Evolutionary conservation across 495 filamentous ascomycete genomes (phyloP).

Genomic region (Annulohypoxylon moriforme): DNA sequence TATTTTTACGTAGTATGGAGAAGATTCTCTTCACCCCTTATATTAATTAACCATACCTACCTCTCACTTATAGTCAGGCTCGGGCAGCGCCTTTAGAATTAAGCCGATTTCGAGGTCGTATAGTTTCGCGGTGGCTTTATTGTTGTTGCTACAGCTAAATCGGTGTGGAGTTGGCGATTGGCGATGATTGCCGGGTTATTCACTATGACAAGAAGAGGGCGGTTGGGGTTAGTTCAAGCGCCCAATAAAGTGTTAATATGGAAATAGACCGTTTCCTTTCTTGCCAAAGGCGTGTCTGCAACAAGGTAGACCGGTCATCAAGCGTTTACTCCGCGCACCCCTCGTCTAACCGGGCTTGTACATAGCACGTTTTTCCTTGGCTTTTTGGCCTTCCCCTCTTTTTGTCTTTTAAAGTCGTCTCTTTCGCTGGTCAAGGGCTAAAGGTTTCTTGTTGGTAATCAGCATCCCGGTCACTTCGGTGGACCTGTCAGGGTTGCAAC

Average conservation of each 20-base stretch:
- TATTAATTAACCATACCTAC: constrained; percentile 38
- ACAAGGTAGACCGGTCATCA: constrained; percentile 20
- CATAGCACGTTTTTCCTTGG: constrained; percentile 36
- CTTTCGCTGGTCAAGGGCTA: constrained; percentile 42
- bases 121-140: constrained; percentile 16
- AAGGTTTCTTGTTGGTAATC: constrained; percentile 52
- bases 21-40: constrained; percentile 33
- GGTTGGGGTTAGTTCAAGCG: constrained; percentile 46
- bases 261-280: constrained; percentile 45
- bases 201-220: constrained; percentile 28
- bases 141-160: constrained; percentile 17
- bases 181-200: constrained; percentile 50
- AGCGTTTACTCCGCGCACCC: constrained; percentile 34
- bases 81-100: constrained; percentile 39
- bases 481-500: constrained; percentile 45
- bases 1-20: constrained; percentile 38
- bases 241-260: constrained; percentile 53
- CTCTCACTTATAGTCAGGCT: constrained; percentile 22
- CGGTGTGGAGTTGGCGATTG: constrained; percentile 21
- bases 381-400: constrained; percentile 40
- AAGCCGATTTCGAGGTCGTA: constrained; percentile 45
- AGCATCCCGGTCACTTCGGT: constrained; percentile 38
- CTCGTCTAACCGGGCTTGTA: constrained; percentile 37
- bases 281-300: constrained; percentile 41
- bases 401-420: constrained; percentile 35